Base-by-base conservation (phyloP, 2,329 filamentous ascomycete species). In the Cytospora schulzeri region DNA sequence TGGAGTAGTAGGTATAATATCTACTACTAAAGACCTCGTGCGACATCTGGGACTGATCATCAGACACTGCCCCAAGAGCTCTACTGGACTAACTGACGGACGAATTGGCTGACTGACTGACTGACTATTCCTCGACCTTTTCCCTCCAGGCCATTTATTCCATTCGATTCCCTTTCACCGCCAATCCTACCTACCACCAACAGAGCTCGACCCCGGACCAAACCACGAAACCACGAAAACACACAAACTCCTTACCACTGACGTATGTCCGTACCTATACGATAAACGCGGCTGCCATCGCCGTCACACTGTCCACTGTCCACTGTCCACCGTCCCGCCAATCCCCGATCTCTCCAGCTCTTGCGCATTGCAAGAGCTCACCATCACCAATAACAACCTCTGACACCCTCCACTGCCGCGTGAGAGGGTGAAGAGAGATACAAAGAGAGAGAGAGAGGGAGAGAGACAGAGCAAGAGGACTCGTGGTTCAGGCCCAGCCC, bases 351-450 rank as follows among this genome's bases (percentile, higher is more conserved):
- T 24, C n/a, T 22, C 41, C 41, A 22, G 41, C 54, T 62, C 60
- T 56, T 48, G 41, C 41, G 38, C 60, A 29, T 7, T 26, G 14
- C 5, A 38, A 51, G 60, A 50, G 26, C 28, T 52, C 52, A 38
- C 55, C 60, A 56, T 26, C 52, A 56, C 52, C 45, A 24, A 24
- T 48, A 48, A 17, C 19, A 24, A 52, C 60, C 17, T 51, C 60
- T 38, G 31, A 56, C 35, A 31, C 9, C 17, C 24, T 51, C 60
- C 52, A 56, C 60, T 53, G 60, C 52, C 53, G 52, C 45, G 60
- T 54, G 48, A 62, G 60, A 62, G 60, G 60, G 60, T 62, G 52
- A 53, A 54, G 38, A 56, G 19, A 55, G 33, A 3, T 26, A 56
- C 1, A 26, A 53, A 54, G 38, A 56, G 19, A 55, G 33, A 3